Base-by-base conservation (phyloP, 2,329 filamentous ascomycete genomes). In the Dothideomycetes sp. region DNA sequence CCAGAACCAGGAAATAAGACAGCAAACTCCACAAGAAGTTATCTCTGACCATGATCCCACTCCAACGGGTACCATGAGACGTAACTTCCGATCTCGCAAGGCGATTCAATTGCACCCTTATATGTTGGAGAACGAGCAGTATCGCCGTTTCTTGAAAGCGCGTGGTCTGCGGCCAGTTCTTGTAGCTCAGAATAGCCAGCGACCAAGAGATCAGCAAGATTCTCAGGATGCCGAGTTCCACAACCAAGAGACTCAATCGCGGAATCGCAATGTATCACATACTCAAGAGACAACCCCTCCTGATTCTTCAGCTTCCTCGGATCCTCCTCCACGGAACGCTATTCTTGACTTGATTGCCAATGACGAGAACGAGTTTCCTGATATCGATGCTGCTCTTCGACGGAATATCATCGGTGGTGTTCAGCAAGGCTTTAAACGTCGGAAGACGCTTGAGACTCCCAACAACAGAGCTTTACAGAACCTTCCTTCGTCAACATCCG, bases 61-160 rank as follows among this genome's bases (percentile, higher is more conserved):
- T 30, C 20, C 11, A 11, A 22, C 33, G 19, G 41, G 40, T 19
- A 47, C 41, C 18, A 39, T 40, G 8, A 43, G 47, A 34, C 51
- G 65, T 28, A 61, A 54, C 7, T 55, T 70, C 16, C 58, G 68
- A n/a, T 52, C 62, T 32, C 55, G 68, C 8, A 67, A 67, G 33
- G 62, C 66, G 11, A 68, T 68, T 33, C 68, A 71, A 47, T 48
- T 71, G 19, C 64, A 70, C 53, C 68, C 68, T 2, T 71, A 69
- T 45, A 49, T 63, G 16, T 47, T 68, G 16, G 67, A 70, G 34
- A 58, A 58, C 15, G 62, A 65, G 35, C 52, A 58, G 24, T 69
- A 70, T 47, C 57, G 62, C 17, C 58, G 58, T 44, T 60, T 63
- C 34, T 61, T 63, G 20, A 59, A 60, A 47, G 61, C 62, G 30